Evolutionary conservation across 495 filamentous ascomycete species (phyloP), one percentile per base, ranked within the genome.

Genomic region (Lentithecium fluviatile): DNA sequence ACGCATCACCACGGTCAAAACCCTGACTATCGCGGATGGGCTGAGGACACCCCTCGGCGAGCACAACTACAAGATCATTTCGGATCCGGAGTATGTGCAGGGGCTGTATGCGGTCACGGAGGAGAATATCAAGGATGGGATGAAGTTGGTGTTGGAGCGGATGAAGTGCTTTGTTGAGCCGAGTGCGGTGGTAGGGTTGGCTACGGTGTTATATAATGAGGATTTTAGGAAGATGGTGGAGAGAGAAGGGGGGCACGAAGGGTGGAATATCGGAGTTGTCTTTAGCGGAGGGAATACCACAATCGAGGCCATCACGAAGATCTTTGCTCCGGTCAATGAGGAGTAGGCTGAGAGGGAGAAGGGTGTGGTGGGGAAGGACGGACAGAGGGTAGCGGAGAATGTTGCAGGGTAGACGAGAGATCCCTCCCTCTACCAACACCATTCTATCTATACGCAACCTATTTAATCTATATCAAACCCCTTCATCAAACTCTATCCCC

Each of bases 81-180:
- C 84, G 51, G 84, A 95, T 66, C 69, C 75, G 61, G 71, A 71
- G n/a, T 82, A 91, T 62, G 87, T 95, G 0, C 64, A 74, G 3
- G 89, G 85, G 2, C 84, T 96, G 60, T 96, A 82, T 75, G 78
- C 80, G 38, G 94, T 93, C 0, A 84, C 77, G 7, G 94, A 97
- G 71, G 85, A 85, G 63, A 83, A 96, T 76, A 96, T 98, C 73
- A 82, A 82, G 74, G 73, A 74, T 10, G 88, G 92, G 2, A 77
- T 97, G 83, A 74, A 78, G 60, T 70, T 97, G 67, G 88, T 93
- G 29, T 71, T 93, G 69, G 93, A 98, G 80, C 75, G 92, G 58
- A 85, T 96, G 82, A 97, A 97, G 83, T 75, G 95, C 43, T 82
- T 96, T 43, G 82, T 97, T 23, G 94, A 98, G 78, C 94, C 94